A percentile compares a stretch with the other conserved stretches of the same genome.
phyloP scores from a whole-genome alignment of 345 rosid species.

The Euphorbia lathyris region DNA sequence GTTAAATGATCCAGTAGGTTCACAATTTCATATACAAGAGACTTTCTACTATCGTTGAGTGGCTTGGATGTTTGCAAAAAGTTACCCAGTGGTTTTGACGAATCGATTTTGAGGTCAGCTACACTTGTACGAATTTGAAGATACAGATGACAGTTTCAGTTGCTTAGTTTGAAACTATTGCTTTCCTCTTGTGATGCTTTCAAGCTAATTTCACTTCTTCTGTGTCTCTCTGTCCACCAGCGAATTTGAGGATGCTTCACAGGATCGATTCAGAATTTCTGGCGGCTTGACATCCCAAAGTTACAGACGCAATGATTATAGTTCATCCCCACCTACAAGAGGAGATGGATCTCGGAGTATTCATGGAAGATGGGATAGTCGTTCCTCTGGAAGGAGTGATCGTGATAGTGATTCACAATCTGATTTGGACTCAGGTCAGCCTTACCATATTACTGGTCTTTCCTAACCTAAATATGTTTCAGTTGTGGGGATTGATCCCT shows the following conservation, averaged over 20 bases:
- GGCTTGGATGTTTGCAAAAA: constrained; percentile 72
- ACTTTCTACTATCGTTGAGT: constrained; percentile 64
- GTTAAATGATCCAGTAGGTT: constrained; percentile 48
- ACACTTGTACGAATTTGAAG: neutral
- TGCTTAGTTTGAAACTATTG: neutral
- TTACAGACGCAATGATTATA: constrained; percentile 68
- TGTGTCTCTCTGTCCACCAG: constrained; percentile 37
- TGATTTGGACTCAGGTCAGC: constrained; percentile 72
- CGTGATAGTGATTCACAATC: constrained; percentile 70
- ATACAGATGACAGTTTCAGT: neutral
- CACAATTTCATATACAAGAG: constrained; percentile 56
- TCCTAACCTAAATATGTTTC: constrained; percentile 7
- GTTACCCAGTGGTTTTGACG: constrained; percentile 57
- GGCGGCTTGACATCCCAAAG: constrained; percentile 53
- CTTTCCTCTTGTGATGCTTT: constrained; percentile 15
- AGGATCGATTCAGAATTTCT: constrained; percentile 54
- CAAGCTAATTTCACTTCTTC: neutral
- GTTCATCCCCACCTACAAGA: constrained; percentile 85
- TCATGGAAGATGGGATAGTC: constrained; percentile 86
- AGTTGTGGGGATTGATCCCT: neutral
- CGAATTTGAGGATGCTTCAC: constrained; percentile 58
- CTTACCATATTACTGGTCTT: constrained; percentile 6
- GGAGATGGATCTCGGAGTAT: constrained; percentile 60
- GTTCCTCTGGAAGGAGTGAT: constrained; percentile 74
- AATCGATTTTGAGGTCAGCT: constrained; percentile 57